Evolutionary conservation across 352 stramenopile genomes (phyloP).

Genomic region (Halophytophthora batemanensis): DNA sequence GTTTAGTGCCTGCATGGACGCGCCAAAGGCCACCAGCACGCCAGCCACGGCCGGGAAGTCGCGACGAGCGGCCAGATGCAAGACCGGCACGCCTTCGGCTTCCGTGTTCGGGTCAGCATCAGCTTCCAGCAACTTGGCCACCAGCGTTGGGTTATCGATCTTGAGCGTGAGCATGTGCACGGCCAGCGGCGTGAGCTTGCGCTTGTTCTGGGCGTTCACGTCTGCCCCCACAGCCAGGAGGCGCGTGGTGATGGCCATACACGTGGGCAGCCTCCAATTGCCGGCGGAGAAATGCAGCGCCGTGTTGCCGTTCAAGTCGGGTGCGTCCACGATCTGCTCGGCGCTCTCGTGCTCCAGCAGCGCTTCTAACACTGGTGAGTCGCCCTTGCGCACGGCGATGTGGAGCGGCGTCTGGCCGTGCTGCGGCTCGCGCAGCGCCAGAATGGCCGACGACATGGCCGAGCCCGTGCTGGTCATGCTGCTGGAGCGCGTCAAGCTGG

Average conservation of each 20-base stretch:
- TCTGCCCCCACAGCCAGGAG: constrained; percentile 56
- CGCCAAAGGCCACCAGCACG: constrained; percentile 59
- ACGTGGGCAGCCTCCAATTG: constrained; percentile 50
- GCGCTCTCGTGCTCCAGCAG: constrained; percentile 67
- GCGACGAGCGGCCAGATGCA: constrained; percentile 53
- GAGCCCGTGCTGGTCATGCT: constrained; percentile 63
- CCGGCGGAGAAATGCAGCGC: constrained; percentile 74
- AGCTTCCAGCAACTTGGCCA: constrained; percentile 64
- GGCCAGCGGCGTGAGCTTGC: constrained; percentile 58
- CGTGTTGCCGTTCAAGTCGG: constrained; percentile 80
- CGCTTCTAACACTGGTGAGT: constrained; percentile 66
- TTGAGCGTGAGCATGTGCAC: constrained; percentile 82
- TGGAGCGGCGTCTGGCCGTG: constrained; percentile 77
- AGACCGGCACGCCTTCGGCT: constrained; percentile 52
- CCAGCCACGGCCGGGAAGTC: constrained; percentile 54
- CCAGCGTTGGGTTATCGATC: constrained; percentile 61
- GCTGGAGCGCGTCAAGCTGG: constrained; percentile 31
- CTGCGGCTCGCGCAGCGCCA: constrained; percentile 66
- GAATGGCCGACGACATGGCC: constrained; percentile 62
- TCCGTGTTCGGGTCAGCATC: constrained; percentile 60
- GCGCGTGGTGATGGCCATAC: constrained; percentile 39
- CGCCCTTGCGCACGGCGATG: constrained; percentile 72
- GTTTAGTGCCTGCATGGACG: constrained; percentile 62
- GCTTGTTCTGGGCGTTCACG: constrained; percentile 54
- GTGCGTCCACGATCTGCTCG: constrained; percentile 63